A percentile compares a stretch with the other conserved stretches of the same genome.
These are phyloP conservation scores for Suhomyces prunicola DNA, from an alignment of 805 yeast species.

Conservation along the genomic window DNA sequence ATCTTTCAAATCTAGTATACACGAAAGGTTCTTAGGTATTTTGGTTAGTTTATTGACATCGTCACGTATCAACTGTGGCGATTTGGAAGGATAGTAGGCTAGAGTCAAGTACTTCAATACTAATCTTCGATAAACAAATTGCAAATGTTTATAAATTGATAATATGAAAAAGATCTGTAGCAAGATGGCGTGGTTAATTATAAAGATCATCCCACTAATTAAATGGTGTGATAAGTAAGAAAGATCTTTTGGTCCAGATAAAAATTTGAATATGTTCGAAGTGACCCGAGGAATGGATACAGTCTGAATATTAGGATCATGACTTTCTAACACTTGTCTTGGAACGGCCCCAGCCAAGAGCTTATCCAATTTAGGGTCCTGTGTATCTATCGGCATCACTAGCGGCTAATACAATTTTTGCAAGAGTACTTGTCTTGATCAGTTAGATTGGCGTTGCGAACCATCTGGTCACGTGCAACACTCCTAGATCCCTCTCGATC, in stretches of 20 bases:
- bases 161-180: slow-evolving; percentile 52
- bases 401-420: not conserved
- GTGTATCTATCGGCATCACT: not conserved
- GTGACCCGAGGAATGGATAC: not conserved
- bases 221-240: not conserved
- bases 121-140: slow-evolving; percentile 49
- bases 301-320: not conserved
- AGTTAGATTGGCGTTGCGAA: not conserved
- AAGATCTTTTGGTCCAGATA: not conserved
- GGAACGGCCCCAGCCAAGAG: not conserved
- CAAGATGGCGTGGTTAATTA: slow-evolving; percentile 40
- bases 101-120: slow-evolving; percentile 54
- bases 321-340: not conserved
- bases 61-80: slow-evolving; percentile 82
- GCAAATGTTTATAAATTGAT: slow-evolving; percentile 52
- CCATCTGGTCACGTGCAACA: not conserved
- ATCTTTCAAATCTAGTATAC: slow-evolving; percentile 68
- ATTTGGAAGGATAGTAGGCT: slow-evolving; percentile 63
- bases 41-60: slow-evolving; percentile 74
- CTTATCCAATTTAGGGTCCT: not conserved
- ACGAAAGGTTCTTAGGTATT: slow-evolving; percentile 73
- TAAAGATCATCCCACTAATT: not conserved
- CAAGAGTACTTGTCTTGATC: not conserved
- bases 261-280: not conserved
- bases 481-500: not conserved